These are phyloP conservation scores for Arctium minus DNA, from an alignment of 129 eudicot genomes.

Conservation along the genomic window DNA sequence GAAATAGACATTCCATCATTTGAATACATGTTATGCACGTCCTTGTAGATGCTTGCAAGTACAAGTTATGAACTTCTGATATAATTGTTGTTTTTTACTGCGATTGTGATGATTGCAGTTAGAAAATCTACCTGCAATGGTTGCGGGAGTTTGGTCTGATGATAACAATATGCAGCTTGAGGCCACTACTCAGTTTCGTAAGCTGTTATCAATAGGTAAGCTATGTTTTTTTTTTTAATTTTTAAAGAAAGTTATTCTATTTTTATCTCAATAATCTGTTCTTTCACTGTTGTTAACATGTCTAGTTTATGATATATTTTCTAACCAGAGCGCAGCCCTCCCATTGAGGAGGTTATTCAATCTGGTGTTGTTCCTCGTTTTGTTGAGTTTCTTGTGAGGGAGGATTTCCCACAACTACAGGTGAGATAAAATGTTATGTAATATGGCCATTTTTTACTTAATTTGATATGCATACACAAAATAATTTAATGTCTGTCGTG, in stretches of 20 bases:
- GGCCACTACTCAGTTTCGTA: constrained; percentile 83
- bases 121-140: constrained; percentile 76
- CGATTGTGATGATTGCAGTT: constrained; percentile 34
- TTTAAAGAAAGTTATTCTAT: not conserved
- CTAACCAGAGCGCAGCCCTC: constrained; percentile 76
- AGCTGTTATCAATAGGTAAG: constrained; percentile 78
- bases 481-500: not conserved
- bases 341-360: constrained; percentile 81
- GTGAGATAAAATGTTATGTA: constrained; percentile 28
- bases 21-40: not conserved
- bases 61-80: not conserved
- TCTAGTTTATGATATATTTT: constrained; percentile 7
- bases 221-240: not conserved
- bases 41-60: not conserved
- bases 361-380: constrained; percentile 92
- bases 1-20: not conserved
- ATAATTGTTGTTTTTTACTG: not conserved
- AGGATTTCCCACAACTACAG: constrained; percentile 83
- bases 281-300: not conserved
- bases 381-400: constrained; percentile 75
- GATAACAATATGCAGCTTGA: constrained; percentile 64
- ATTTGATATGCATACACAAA: not conserved
- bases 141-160: constrained; percentile 62
- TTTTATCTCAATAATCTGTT: not conserved
- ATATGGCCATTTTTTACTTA: not conserved